Evolutionary conservation across 2,329 filamentous ascomycete genomes (phyloP).

Genomic region (Colletotrichum cuscutae): DNA sequence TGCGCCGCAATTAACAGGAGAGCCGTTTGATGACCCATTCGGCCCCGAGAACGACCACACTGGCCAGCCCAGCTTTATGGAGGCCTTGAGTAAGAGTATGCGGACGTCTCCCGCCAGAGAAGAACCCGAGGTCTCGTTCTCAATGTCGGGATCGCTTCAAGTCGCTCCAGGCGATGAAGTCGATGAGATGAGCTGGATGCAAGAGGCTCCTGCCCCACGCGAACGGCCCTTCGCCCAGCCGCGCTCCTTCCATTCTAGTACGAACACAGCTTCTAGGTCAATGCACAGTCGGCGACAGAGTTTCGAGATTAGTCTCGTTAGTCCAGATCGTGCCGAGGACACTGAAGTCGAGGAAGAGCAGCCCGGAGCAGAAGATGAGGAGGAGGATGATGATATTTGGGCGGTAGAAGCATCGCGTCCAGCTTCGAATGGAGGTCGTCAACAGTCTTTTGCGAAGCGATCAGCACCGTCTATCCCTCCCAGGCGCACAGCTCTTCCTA

Average conservation of each 20-base stretch:
- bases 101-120: slow-evolving; percentile 16
- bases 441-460: slow-evolving; percentile 44
- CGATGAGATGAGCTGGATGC: slow-evolving; percentile 57
- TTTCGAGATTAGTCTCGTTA: slow-evolving; percentile 6
- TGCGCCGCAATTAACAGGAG: slow-evolving; percentile 18
- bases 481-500: slow-evolving; percentile 45
- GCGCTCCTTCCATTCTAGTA: slow-evolving; percentile 19
- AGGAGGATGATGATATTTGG: slow-evolving; percentile 63
- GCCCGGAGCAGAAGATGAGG: slow-evolving; percentile 10
- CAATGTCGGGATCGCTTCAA: slow-evolving; percentile 23
- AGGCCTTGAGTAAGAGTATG: slow-evolving; percentile 43
- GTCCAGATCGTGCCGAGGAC: slow-evolving; percentile 13
- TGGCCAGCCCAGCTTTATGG: slow-evolving; percentile 46
- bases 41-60: slow-evolving; percentile 38
- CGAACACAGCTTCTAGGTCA: slow-evolving; percentile 23
- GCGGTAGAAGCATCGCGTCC: slow-evolving; percentile 64
- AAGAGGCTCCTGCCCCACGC: slow-evolving; percentile 35
- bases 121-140: background rate
- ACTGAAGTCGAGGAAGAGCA: slow-evolving; percentile 27
- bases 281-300: slow-evolving; percentile 8
- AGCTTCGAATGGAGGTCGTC: slow-evolving; percentile 33
- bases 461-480: slow-evolving; percentile 31
- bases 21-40: slow-evolving; percentile 45
- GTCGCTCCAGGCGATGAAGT: slow-evolving; percentile 39
- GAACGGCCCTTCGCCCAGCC: slow-evolving; percentile 28